Evolutionary conservation across 176 grass and related monocot genomes (phyloP), one percentile per base, ranked within the genome.

Genomic region (Aegilops tauschii): DNA sequence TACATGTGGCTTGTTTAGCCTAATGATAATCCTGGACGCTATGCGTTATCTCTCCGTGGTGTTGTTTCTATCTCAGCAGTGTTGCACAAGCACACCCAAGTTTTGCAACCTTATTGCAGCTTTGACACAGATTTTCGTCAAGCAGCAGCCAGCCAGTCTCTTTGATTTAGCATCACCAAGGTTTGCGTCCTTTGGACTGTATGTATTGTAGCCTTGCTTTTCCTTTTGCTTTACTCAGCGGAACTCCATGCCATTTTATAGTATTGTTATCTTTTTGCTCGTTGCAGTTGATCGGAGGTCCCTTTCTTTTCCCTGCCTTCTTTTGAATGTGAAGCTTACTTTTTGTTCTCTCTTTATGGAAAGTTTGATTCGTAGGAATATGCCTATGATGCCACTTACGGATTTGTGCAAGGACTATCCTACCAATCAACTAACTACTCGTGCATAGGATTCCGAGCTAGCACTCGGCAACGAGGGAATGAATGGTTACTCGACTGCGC

Each of bases 171-270:
- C 56, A 65, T 45, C 12, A 13, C 9, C 63, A 25, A 58, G 58
- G 68, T 81, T 65, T 59, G 42, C 44, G 66, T 58, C 58, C 59
- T 64, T 47, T 45, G 47, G 37, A 82, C 72, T 64, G 49, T 44
- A 83, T 73, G 72, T 54, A 71, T 42, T 31, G 65, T 59, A 86
- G 50, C 73, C 54, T 79, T 65, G 40, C 64, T 65, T 65, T 79
- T 61, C 65, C 84, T 86, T 83, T 72, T 61, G 84, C 84, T 90
- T 87, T 83, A 87, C 84, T 87, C 65, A 73, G 80, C 59, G 84
- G 73, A 73, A 68, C 69, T 73, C 54, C 63, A 73, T 10, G 35
- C 50, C 65, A 39, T 45, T 45, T 56, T 83, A 86, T 74, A 73
- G 23, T 49, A 31, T 56, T 79, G 81, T 42, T 83, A 45, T 39